phyloP scores from a whole-genome alignment of 352 stramenopile genomes.

The Phytophthora boehmeriae region DNA sequence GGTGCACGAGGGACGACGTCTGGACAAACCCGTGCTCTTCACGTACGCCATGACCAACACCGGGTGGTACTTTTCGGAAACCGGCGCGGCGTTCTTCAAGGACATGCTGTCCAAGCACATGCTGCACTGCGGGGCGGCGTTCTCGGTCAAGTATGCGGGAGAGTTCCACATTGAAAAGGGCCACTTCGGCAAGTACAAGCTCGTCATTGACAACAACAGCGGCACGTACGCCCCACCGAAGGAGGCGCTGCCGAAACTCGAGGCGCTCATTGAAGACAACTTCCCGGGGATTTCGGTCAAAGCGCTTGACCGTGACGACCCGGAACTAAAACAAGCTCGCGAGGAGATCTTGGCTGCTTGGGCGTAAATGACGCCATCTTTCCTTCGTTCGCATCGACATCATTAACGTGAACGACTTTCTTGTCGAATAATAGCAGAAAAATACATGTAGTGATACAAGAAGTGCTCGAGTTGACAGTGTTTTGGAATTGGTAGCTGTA shows the following conservation, averaged over 20 bases:
- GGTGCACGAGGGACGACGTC: conserved; percentile 25
- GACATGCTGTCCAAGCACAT: conserved; percentile 50
- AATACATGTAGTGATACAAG: neutral
- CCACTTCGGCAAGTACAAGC: conserved; percentile 16
- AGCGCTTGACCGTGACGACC: conserved; percentile 25
- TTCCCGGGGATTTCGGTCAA: conserved; percentile 34
- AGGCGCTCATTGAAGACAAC: conserved; percentile 34
- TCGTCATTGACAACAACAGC: conserved; percentile 49
- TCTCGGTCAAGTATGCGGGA: conserved; percentile 37
- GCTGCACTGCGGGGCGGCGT: conserved; percentile 32
- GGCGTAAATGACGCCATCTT: conserved; percentile 11
- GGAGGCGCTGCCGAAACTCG: conserved; percentile 30
- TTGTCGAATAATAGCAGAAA: conserved; percentile 1
- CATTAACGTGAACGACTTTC: neutral
- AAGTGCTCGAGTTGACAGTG: neutral
- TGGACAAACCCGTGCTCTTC: conserved; percentile 39
- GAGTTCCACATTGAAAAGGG: conserved; percentile 39
- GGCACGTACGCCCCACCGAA: conserved; percentile 38
- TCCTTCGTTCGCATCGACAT: neutral
- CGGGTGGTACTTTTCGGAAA: conserved; percentile 50
- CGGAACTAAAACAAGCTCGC: conserved; percentile 29
- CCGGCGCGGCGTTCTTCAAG: conserved; percentile 41
- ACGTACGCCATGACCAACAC: conserved; percentile 39
- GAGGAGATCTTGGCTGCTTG: conserved; percentile 37
- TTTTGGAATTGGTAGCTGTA: too few species aligned